These are phyloP conservation scores for Geranium incanum DNA, from an alignment of 441 rosid species.

Conservation along the genomic window DNA sequence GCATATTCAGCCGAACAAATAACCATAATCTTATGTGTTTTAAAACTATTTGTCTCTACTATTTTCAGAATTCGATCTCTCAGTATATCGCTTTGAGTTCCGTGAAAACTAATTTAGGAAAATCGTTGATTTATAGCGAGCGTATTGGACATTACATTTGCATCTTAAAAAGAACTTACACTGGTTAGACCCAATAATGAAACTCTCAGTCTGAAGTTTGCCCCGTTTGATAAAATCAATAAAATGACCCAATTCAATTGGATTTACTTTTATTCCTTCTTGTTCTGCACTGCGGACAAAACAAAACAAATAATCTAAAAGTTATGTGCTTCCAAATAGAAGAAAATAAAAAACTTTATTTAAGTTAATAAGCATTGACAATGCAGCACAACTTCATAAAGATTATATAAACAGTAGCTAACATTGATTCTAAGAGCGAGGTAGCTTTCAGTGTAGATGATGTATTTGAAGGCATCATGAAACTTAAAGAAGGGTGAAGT, in stretches of 20 bases:
- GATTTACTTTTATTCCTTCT: slow-evolving; percentile 57
- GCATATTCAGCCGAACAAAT: background rate
- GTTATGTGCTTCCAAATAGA: slow-evolving; percentile 17
- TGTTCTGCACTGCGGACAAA: slow-evolving; percentile 51
- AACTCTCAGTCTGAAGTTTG: slow-evolving; percentile 55
- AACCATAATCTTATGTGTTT: background rate
- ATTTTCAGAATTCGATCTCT: background rate
- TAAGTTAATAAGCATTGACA: background rate
- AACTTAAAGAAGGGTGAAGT: background rate
- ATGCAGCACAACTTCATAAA: slow-evolving; percentile 5
- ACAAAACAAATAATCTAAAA: slow-evolving; percentile 15
- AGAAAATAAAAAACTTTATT: slow-evolving; percentile 1
- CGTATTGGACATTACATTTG: background rate
- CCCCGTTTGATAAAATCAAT: slow-evolving; percentile 55
- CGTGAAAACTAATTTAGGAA: background rate
- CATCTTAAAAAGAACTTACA: slow-evolving; percentile 35
- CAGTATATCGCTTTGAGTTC: background rate
- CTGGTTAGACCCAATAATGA: slow-evolving; percentile 57
- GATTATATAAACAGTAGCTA: background rate
- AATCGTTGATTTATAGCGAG: background rate
- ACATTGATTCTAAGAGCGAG: background rate
- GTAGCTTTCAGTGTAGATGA: slow-evolving; percentile 3
- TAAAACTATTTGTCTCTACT: background rate
- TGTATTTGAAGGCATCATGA: background rate
- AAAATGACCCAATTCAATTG: slow-evolving; percentile 51